Evolutionary conservation across 1,139 yeast species (phyloP), one percentile per base, ranked within the genome.

Genomic region (Scheffersomyces stambukii): DNA sequence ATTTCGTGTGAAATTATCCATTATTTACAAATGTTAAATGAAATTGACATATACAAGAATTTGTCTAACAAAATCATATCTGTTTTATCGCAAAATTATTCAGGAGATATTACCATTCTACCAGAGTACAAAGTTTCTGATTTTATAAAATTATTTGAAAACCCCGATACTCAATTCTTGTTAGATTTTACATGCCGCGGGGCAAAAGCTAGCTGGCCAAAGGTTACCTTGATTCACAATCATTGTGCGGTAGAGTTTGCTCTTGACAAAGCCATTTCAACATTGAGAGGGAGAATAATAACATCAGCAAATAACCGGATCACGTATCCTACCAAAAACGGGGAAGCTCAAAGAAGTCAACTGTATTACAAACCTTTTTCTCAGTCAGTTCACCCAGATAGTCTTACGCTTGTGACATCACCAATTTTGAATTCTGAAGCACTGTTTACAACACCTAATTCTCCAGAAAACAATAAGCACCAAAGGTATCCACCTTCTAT

Each of bases 171-270:
- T 0, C 82, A 76, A 30, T 85, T 82, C 45, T 57, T 88, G 31
- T 54, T 78, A 27, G 81, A 80, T 33, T 81, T 88, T 33, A 73
- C 81, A 6, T 66, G 79, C 24, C 70, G 94, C 39, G 98, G 97
- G 2, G 94, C 95, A 0, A 64, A 84, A 38, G 91, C 96, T 0
- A 80, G 95, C 0, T 91, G 97, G 96, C 95, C 96, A 0, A 84
- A 85, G 46, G 58, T 89, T 3, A 75, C 95, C 1, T 70, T 88
- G 21, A 85, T 89, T 28, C 72, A 80, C 40, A 89, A 89, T 50
- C 96, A 86, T 48, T 86, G 96, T 52, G 80, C 91, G 0, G 77
- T 88, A 22, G 98, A 91, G 47, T 81, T 89, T 54, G 84, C 89
- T 0, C 59, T 91, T 25, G 97, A 89, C 54, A 74, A 72, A 37